Evolutionary conservation across 1,284 basidiomycete genomes (phyloP).

Genomic region (Melampsora occidentalis): DNA sequence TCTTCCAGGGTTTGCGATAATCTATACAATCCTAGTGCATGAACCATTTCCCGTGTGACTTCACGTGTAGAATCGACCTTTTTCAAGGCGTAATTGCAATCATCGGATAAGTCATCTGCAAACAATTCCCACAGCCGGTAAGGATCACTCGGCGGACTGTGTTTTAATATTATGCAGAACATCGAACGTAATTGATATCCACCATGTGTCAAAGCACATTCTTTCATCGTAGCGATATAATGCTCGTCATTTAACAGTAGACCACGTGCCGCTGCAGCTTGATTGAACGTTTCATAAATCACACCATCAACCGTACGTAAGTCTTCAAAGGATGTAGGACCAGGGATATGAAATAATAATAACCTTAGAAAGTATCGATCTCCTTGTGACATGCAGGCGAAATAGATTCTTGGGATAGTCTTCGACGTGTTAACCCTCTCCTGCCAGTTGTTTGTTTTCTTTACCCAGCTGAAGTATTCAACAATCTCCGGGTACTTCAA

Average conservation of each 20-base stretch:
- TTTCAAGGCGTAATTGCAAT: background rate
- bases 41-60: no score
- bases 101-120: background rate
- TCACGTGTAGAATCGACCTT: no score
- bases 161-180: slow-evolving; percentile 9
- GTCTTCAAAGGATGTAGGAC: background rate
- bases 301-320: background rate
- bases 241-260: background rate
- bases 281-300: background rate
- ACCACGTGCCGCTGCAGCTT: background rate
- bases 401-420: background rate
- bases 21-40: no score
- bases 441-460: no score
- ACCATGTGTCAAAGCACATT: background rate
- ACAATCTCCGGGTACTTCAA: no score
- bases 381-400: background rate
- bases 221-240: background rate
- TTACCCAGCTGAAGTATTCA: no score
- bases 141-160: slow-evolving; percentile 3
- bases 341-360: background rate
- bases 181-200: background rate
- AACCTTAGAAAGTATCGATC: no score
- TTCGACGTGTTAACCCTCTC: no score
- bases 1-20: no score
- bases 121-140: background rate